Conservation (phyloP, 1,284 basidiomycete species). For the Anthracocystis panici-leucophaei region DNA sequence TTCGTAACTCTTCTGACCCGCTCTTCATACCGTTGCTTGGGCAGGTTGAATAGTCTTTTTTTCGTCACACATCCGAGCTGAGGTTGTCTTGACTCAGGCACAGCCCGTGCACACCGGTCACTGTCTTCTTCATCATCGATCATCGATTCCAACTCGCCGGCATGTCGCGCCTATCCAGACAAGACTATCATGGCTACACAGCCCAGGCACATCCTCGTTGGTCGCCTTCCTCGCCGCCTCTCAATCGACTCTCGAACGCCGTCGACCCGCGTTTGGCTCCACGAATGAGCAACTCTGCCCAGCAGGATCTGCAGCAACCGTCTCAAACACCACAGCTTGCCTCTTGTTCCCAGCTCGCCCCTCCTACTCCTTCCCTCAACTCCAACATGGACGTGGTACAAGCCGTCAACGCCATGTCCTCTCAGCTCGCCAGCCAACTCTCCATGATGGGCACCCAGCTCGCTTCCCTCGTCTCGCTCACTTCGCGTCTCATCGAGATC, state of each 20-base stretch:
- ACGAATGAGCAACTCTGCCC: slow-evolving; percentile 28
- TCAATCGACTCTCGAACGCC: slow-evolving; percentile 36
- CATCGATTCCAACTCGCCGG: neutral
- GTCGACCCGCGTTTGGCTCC: slow-evolving; percentile 42
- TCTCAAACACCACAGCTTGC: slow-evolving; percentile 34
- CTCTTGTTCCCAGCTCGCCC: slow-evolving; percentile 20
- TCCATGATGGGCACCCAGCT: slow-evolving; percentile 49
- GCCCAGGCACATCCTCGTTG: slow-evolving; percentile 39
- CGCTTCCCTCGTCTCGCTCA: slow-evolving; percentile 44
- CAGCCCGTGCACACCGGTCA: neutral
- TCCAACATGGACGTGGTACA: slow-evolving; percentile 45
- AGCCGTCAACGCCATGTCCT: slow-evolving; percentile 45
- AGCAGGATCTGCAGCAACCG: slow-evolving; percentile 35
- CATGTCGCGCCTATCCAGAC: slow-evolving; percentile 50
- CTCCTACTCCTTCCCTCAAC: slow-evolving; percentile 8
- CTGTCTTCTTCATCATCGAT: neutral
- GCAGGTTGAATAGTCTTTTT: neutral
- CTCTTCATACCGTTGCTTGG: neutral
- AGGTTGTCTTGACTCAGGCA: neutral
- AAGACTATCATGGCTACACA: slow-evolving; percentile 46
- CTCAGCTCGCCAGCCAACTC: slow-evolving; percentile 44
- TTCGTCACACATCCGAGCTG: neutral
- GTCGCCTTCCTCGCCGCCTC: slow-evolving; percentile 50
- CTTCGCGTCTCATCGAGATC: slow-evolving; percentile 48
- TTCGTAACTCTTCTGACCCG: neutral